These are phyloP conservation scores for Agastache rugosa DNA, from an alignment of 257 asterid species.

Conservation along the genomic window DNA sequence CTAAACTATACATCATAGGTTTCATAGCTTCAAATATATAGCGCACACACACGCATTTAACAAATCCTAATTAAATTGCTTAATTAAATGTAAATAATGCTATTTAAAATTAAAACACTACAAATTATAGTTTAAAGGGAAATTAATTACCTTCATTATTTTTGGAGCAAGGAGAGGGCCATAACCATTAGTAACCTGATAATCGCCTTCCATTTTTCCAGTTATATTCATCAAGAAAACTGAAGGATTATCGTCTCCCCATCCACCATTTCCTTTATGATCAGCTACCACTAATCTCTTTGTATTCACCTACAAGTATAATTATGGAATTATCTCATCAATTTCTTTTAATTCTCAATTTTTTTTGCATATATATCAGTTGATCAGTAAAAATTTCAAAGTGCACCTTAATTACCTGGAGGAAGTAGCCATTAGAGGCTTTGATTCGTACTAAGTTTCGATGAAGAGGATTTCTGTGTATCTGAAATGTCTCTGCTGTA, in stretches of 20 bases:
- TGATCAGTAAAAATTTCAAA: too few relatives aligned
- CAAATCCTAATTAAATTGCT: too few relatives aligned
- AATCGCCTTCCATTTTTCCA: constrained; percentile 63
- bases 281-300: constrained; percentile 67
- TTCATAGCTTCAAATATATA: too few relatives aligned
- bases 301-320: constrained; percentile 50
- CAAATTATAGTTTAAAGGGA: too few relatives aligned
- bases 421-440: constrained; percentile 62
- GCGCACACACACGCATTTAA: too few relatives aligned
- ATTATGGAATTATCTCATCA: too few relatives aligned
- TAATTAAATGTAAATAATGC: too few relatives aligned
- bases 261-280: constrained; percentile 54
- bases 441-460: constrained; percentile 53
- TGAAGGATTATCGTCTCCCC: constrained; percentile 79
- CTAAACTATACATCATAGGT: too few relatives aligned
- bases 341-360: too few relatives aligned
- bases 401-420: constrained; percentile 47
- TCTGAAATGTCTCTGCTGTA: constrained; percentile 50
- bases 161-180: constrained; percentile 61
- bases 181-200: constrained; percentile 76
- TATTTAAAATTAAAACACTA: too few relatives aligned
- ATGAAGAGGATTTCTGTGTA: constrained; percentile 50
- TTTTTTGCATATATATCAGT: too few relatives aligned
- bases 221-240: constrained; percentile 52
- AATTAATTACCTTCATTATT: constrained; percentile 58